phyloP scores from a whole-genome alignment of 331 rosid genomes.

The Erythrophleum ivorense region DNA sequence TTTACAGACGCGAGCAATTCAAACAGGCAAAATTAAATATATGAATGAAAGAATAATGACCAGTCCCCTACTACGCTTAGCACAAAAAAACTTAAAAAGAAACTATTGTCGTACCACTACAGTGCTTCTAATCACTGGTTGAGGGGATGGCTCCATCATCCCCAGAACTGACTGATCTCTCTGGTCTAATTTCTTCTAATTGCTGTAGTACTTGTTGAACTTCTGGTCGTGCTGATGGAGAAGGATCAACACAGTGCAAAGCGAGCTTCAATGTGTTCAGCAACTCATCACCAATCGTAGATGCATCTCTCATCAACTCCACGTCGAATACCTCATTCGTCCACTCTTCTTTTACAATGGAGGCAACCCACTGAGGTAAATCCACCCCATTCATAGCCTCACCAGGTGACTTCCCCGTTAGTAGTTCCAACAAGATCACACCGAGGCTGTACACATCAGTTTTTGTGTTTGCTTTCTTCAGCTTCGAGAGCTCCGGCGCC shows the following conservation, averaged over 20 bases:
- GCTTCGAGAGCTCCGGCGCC: conserved; percentile 86
- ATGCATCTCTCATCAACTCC: conserved; percentile 88
- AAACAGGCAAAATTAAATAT: conserved; percentile 45
- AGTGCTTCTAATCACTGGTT: neutral
- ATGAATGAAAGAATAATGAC: conserved; percentile 66
- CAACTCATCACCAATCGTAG: conserved; percentile 80
- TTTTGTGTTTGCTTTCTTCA: conserved; percentile 84
- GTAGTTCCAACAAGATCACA: conserved; percentile 90
- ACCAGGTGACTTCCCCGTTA: conserved; percentile 90
- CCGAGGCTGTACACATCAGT: conserved; percentile 94
- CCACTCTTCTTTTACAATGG: conserved; percentile 98
- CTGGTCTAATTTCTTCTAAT: conserved; percentile 81
- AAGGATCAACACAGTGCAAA: conserved; percentile 96
- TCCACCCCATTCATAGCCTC: conserved; percentile 84
- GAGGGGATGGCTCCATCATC: conserved; percentile 60
- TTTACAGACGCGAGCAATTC: conserved; percentile 49
- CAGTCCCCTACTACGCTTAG: conserved; percentile 4
- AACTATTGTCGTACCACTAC: neutral
- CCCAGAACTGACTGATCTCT: conserved; percentile 54
- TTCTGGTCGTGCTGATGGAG: conserved; percentile 89
- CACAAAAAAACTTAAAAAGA: neutral
- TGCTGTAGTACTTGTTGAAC: conserved; percentile 81
- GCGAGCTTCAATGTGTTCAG: conserved; percentile 88
- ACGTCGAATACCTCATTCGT: conserved; percentile 91
- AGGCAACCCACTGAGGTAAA: conserved; percentile 98